Evolutionary conservation across 169 alveolate species (phyloP).

Genomic region (Theileria equi): DNA sequence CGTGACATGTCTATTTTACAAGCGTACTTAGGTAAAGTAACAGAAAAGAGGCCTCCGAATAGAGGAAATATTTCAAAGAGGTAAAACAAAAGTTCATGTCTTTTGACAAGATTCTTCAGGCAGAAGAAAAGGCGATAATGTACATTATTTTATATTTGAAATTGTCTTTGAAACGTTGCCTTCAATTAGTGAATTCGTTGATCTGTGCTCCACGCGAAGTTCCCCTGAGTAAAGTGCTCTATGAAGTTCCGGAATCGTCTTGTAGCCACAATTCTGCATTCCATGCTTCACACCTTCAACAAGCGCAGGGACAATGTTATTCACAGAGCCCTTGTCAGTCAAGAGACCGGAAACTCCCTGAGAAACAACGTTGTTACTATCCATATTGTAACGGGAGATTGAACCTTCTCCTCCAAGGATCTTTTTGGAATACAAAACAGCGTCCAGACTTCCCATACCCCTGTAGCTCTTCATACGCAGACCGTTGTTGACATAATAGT

Average conservation of each 20-base stretch:
- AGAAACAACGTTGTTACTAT: conserved; percentile 65
- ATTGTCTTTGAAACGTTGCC: conserved; percentile 33
- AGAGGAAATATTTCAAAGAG: conserved; percentile 13
- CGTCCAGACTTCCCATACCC: conserved; percentile 88
- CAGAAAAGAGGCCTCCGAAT: conserved; percentile 21
- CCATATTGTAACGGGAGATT: conserved; percentile 65
- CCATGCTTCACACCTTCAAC: conserved; percentile 79
- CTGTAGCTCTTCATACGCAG: conserved; percentile 79
- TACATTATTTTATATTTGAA: conserved; percentile 1
- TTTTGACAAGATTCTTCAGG: too few relatives aligned
- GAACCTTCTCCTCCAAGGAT: conserved; percentile 38
- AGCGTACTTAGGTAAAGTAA: conserved; percentile 3
- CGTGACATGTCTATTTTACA: too few relatives aligned
- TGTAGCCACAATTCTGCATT: conserved; percentile 65
- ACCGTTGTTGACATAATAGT: conserved; percentile 84
- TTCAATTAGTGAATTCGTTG: conserved; percentile 31
- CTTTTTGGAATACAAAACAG: conserved; percentile 63
- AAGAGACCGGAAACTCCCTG: conserved; percentile 87
- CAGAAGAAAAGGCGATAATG: neutral
- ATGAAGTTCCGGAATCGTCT: conserved; percentile 56
- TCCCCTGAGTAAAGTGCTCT: conserved; percentile 59
- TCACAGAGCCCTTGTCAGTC: conserved; percentile 84
- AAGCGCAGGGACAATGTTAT: conserved; percentile 78
- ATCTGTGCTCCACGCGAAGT: conserved; percentile 62
- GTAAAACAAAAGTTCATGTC: too few relatives aligned